Evolutionary conservation across 208 protist genomes (phyloP), one percentile per base, ranked within the genome.

Genomic region (Wallacemonas sp.): DNA sequence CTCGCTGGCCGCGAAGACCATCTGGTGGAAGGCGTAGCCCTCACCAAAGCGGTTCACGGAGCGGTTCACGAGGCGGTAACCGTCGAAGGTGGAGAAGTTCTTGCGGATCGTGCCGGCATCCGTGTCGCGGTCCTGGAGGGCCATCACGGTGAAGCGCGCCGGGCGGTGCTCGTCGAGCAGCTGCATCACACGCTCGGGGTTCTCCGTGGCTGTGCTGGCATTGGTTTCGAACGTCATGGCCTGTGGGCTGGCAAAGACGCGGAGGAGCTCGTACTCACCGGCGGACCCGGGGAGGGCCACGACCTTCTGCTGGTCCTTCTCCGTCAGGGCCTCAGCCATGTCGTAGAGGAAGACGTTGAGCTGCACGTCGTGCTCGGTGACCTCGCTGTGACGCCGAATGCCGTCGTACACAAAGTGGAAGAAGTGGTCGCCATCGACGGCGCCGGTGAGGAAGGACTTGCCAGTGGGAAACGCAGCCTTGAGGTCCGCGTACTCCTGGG

Each of bases 381-480:
- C 61, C 23, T 22, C 67, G 0, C 49, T 48, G 36, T 46, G 57
- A 42, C 85, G 79, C 20, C 79, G 41, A 38, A 94, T 74, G 61
- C 65, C 72, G 65, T 96, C 91, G 63, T 84, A 96, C 50, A 94
- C 84, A 69, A 92, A 96, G 77, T 89, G 77, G 67, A 93, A 94
- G 71, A 79, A 93, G 70, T 96, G 91, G 33, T 91, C 85, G 42
- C 91, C 78, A 70, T 96, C 84, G n/a, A 96, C 79, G 20, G 91
- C 80, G 18, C 91, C 91, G 20, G 74, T 87, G 28, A 96, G 76
- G 61, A 93, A 92, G 2, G 91, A 84, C 48, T 85, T 74, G 61
- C 91, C 91, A 23, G 59, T 38, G 14, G 87, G 87, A 65, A 96
- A 94, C 18, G 77, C 79, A 12, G 81, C 77, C 75, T 93, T 92